phyloP scores from a whole-genome alignment of 805 yeast species.

The Candida awuae region DNA sequence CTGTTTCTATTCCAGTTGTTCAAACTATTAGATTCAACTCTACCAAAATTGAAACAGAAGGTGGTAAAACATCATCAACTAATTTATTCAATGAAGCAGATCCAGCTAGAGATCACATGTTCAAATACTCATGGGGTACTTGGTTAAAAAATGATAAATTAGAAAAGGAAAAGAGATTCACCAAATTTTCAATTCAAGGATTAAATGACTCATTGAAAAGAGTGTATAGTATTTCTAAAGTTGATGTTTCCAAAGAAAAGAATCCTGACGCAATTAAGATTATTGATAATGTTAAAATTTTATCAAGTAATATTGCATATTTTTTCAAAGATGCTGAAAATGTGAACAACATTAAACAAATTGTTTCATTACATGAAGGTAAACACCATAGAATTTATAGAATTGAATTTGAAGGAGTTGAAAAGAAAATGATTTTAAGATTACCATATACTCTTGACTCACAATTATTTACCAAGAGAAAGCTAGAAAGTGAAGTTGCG shows the following conservation, averaged over 20 bases:
- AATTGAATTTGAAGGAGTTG: conserved; percentile 33
- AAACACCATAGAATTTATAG: conserved; percentile 86
- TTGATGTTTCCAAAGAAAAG: conserved; percentile 14
- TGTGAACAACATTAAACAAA: conserved; percentile 45
- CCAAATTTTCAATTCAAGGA: conserved; percentile 78
- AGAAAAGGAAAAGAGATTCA: conserved; percentile 70
- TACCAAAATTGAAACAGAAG: background rate
- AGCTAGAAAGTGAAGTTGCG: conserved; percentile 85
- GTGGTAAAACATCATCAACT: conserved; percentile 10
- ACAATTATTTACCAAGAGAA: conserved; percentile 53
- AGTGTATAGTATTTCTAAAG: conserved; percentile 6
- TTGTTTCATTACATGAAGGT: conserved; percentile 86
- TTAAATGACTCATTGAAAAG: conserved; percentile 32
- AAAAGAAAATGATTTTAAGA: conserved; percentile 61
- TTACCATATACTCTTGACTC: conserved; percentile 77
- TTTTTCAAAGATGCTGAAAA: conserved; percentile 13
- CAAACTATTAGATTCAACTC: conserved; percentile 6
- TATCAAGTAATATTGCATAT: conserved; percentile 17
- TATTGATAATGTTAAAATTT: conserved; percentile 18
- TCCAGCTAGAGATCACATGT: conserved; percentile 34
- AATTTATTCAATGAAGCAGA: conserved; percentile 12
- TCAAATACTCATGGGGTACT: conserved; percentile 90
- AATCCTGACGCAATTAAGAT: conserved; percentile 34
- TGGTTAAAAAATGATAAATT: conserved; percentile 76
- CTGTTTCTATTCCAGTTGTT: background rate